Base-by-base conservation (phyloP, 2,329 filamentous ascomycete genomes). In the Colletotrichum sp. region DNA sequence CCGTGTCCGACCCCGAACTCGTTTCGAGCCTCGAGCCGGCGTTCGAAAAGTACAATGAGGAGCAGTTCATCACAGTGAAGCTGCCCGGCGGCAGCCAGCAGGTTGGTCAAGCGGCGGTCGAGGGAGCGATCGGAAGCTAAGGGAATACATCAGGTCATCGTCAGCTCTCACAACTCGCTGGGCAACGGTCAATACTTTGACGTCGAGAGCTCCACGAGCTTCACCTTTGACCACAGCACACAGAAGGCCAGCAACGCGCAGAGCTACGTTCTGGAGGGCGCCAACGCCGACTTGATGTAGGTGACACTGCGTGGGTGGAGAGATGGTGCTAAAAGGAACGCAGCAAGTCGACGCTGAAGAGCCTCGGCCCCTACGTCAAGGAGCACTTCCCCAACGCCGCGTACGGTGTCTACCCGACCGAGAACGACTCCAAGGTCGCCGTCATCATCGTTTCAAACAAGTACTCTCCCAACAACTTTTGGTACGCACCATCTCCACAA, bases 391-490 rank as follows among this genome's bases (percentile, higher is more conserved):
- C 95, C 12, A 94, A 92, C 81, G 94, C 93, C 69, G 92, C 94
- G 15, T 94, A 94, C 80, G 95, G 96, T 79, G 95, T 95, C 65
- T 98, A 95, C 84, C 95, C 96, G 13, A 93, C 92, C 79, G 92
- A 95, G 80, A 89, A 93, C 78, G 95, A 96, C 84, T 91, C 91
- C 32, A 92, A 93, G 80, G 86, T 99, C 76, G 95, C 96, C 64
- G 89, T 98, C 78, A 86, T 98, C 71, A 92, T 98, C 67, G 96
- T 98, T 65, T 95, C 96, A 72, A 98, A 97, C 89, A 98, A 98
- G 86, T 99, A 99, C 89, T 98, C 95, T 81, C 97, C 98, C 9
- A 95, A 96, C 84, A 99, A 99, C 90, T 99, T 96, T 90, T 99
- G 97, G 96, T 96, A 88, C 57, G 86, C 22, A 12, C 30, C 5